A percentile compares a stretch with the other conserved stretches of the same genome.
Evolutionary conservation across 129 eudicot genomes (phyloP).

Genomic region (Artemisia tridentata): DNA sequence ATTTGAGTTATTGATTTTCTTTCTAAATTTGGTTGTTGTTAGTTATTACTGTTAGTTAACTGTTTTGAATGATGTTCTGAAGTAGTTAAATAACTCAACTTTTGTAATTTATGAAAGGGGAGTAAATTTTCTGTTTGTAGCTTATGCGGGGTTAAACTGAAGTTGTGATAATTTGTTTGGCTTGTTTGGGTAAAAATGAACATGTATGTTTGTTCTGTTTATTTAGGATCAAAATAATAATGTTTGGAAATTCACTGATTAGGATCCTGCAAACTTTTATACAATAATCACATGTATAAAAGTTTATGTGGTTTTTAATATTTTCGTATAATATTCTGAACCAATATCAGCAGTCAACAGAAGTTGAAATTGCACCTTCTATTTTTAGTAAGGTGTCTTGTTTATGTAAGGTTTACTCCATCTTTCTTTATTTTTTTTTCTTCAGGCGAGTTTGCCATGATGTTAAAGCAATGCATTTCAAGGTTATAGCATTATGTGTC

Average conservation of each 20-base stretch:
- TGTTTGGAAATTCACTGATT: not conserved
- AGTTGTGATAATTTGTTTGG: constrained; percentile 1
- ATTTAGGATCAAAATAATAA: too few species aligned
- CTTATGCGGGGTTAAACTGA: not conserved
- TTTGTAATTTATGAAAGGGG: not conserved
- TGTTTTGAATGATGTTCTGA: too few species aligned
- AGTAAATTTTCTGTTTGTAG: not conserved
- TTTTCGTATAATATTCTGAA: not conserved
- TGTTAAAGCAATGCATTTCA: constrained; percentile 39
- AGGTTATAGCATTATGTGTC: constrained; percentile 44
- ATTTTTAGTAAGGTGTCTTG: not conserved
- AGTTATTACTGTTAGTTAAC: too few species aligned
- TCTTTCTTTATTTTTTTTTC: not conserved
- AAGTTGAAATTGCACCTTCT: not conserved
- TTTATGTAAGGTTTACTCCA: constrained; percentile 5
- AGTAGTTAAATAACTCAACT: not conserved
- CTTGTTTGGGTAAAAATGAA: constrained; percentile 10
- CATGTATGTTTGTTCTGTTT: too few species aligned
- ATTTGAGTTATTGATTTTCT: too few species aligned
- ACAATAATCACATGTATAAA: not conserved
- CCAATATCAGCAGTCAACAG: too few species aligned
- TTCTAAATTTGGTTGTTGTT: too few species aligned
- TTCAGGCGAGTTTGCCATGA: constrained; percentile 47
- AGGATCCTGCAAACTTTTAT: not conserved
- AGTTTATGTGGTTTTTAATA: not conserved